Evolutionary conservation across 179 eudicot genomes (phyloP), one percentile per base, ranked within the genome.

Genomic region (Actinidia arguta): DNA sequence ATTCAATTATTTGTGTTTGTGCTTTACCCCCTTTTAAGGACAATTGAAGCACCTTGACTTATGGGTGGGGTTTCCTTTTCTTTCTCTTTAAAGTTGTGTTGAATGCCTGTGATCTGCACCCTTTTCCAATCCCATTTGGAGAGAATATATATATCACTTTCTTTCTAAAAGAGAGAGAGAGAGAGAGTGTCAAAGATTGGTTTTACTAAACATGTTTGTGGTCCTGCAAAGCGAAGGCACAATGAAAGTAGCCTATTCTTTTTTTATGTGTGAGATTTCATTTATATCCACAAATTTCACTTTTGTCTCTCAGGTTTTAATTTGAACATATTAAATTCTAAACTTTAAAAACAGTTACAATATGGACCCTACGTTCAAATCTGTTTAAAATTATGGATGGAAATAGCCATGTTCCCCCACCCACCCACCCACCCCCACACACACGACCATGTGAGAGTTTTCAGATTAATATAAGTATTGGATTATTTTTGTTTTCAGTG

Each of bases 21-120:
- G 85, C 75, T 82, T 69, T 63, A 64, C 55, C 82, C 88, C 55
- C 66, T 80, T 83, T 83, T 51, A 25, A 44, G 78, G 85, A 81
- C 81, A 70, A 76, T 51, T 74, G 36, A 54, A 83, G 79, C 85
- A 70, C 78, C 81, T 83, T 75, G 64, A 84, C 83, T 84, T 74
- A 76, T 31, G 1, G 36, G 31, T n/a, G 76, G 13, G 62, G 8
- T 16, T 27, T 0, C 4, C 7, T 75, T 75, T 31, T 31, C 17
- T 31, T 2, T 64, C 12, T 64, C 36, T 42, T 1, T 46, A 47
- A 62, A 51, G 81, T 62, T 25, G 25, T 47, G 17, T 47, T 25
- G 55, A 59, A 13, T 24, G 36, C 79, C 51, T 62, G 79, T 51
- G 79, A 74, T 54, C 48, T 74, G 24, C n/a, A 6, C 61, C 16